These are phyloP conservation scores for Ceratocystis alfenasii DNA, from an alignment of 2,329 filamentous ascomycete species.

Conservation along the genomic window DNA sequence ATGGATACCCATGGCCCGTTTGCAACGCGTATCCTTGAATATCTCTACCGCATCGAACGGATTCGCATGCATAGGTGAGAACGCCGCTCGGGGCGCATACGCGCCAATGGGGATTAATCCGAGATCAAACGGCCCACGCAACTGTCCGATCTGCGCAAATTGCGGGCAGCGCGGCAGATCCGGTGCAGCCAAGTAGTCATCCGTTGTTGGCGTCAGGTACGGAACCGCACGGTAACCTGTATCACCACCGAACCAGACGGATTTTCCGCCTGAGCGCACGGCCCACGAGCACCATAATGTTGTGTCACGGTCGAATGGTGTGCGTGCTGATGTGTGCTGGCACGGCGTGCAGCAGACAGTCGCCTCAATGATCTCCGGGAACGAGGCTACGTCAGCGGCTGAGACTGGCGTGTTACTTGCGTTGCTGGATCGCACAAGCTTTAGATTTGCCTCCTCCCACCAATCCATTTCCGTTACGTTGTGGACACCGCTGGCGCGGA, in stretches of 20 bases:
- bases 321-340: constrained; percentile 68
- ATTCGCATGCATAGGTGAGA: constrained; percentile 74
- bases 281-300: constrained; percentile 88
- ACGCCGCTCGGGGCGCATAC: constrained; percentile 60
- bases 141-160: constrained; percentile 69
- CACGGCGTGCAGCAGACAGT: constrained; percentile 68
- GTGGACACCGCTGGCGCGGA: constrained; percentile 53
- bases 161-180: constrained; percentile 65
- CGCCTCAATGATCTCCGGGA: constrained; percentile 49
- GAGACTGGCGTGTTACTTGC: constrained; percentile 23
- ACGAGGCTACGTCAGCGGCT: constrained; percentile 25
- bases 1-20: constrained; percentile 71
- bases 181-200: constrained; percentile 61
- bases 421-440: constrained; percentile 31
- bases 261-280: constrained; percentile 58
- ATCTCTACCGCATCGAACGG: constrained; percentile 83
- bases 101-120: constrained; percentile 90
- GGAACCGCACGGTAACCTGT: constrained; percentile 80
- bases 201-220: constrained; percentile 43
- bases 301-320: constrained; percentile 53
- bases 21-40: constrained; percentile 70
- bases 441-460: constrained; percentile 79
- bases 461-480: constrained; percentile 86
- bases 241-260: constrained; percentile 82
- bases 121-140: constrained; percentile 77